These are phyloP conservation scores for Fusarium albidum DNA, from an alignment of 2,329 filamentous ascomycete species.

Conservation along the genomic window DNA sequence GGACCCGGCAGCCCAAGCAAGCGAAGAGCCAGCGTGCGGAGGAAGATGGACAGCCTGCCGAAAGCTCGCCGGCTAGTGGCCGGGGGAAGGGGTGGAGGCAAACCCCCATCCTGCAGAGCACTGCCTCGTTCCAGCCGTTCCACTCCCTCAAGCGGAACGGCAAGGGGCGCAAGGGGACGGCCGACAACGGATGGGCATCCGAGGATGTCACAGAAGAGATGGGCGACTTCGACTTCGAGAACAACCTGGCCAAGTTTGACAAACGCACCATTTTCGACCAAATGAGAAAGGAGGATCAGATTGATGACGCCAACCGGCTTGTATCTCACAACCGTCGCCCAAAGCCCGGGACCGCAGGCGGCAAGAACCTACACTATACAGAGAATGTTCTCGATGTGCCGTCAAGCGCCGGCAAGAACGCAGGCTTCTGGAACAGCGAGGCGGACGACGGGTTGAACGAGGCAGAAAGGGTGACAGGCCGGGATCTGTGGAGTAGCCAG, in stretches of 20 bases:
- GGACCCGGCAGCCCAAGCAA: conserved; percentile 44
- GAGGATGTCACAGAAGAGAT: conserved; percentile 96
- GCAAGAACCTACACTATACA: conserved; percentile 90
- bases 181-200: conserved; percentile 89
- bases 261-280: conserved; percentile 92
- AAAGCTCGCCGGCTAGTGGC: conserved; percentile 40
- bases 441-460: conserved; percentile 67
- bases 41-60: conserved; percentile 37
- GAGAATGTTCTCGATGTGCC: conserved; percentile 86
- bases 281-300: conserved; percentile 85
- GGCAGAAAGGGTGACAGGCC: conserved; percentile 56
- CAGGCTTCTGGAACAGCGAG: conserved; percentile 78
- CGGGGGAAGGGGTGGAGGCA: conserved; percentile 66
- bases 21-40: conserved; percentile 40
- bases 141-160: conserved; percentile 66
- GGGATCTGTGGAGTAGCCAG: conserved; percentile 60
- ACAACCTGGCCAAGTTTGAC: conserved; percentile 91
- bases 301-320: conserved; percentile 89
- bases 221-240: conserved; percentile 93
- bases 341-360: conserved; percentile 75
- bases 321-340: conserved; percentile 84
- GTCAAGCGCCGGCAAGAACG: conserved; percentile 49
- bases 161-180: conserved; percentile 53
- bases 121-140: conserved; percentile 69
- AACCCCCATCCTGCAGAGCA: conserved; percentile 68